Evolutionary conservation across 192 early-diverging fungal genomes (phyloP).

Genomic region (Coemansia sp.): DNA sequence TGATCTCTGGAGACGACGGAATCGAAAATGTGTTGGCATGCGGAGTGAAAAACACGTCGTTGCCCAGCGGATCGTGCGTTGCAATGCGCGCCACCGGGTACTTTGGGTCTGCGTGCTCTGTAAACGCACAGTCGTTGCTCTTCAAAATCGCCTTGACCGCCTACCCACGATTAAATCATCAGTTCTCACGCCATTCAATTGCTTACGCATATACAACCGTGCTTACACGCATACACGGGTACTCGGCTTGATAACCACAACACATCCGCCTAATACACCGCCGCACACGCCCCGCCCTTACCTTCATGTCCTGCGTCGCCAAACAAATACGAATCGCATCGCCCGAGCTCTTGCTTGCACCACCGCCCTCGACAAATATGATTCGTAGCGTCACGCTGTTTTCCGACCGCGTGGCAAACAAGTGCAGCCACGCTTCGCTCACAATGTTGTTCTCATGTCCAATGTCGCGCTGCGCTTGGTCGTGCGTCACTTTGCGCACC

Average conservation of each 20-base stretch:
- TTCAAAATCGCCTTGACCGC: slow-evolving; percentile 23
- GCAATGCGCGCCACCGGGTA: slow-evolving; percentile 38
- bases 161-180: neutral
- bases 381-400: slow-evolving; percentile 45
- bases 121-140: slow-evolving; percentile 14
- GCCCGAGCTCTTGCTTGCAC: neutral
- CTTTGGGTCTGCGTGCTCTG: slow-evolving; percentile 37
- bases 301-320: slow-evolving; percentile 35
- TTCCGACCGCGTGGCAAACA: slow-evolving; percentile 51
- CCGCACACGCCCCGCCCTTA: slow-evolving; percentile 4
- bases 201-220: slow-evolving; percentile 3
- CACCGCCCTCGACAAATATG: slow-evolving; percentile 24
- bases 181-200: neutral
- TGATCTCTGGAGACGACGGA: slow-evolving; percentile 42
- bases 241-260: neutral
- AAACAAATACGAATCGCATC: slow-evolving; percentile 31
- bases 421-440: slow-evolving; percentile 58
- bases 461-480: slow-evolving; percentile 32
- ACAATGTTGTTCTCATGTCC: slow-evolving; percentile 30
- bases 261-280: neutral
- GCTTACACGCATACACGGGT: neutral
- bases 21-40: slow-evolving; percentile 56
- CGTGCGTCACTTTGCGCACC: slow-evolving; percentile 41
- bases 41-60: slow-evolving; percentile 72
- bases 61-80: slow-evolving; percentile 78